phyloP scores from a whole-genome alignment of 371 early-diverging fungal species.

The Vairimorpha ceranae region DNA sequence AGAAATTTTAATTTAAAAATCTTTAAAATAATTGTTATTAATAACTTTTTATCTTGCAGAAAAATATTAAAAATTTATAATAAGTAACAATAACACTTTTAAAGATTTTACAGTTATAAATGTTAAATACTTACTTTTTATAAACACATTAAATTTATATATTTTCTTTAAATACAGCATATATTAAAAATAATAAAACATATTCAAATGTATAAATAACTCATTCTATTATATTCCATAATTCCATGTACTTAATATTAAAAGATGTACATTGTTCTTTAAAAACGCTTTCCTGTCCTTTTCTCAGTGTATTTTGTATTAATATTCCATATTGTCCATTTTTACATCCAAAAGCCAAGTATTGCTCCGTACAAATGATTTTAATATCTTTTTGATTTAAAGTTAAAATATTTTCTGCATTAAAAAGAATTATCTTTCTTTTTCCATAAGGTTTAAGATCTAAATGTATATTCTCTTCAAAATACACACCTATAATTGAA shows the following conservation, averaged over 20 bases:
- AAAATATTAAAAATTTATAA: too few species aligned
- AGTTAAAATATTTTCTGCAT: background rate
- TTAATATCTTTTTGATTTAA: background rate
- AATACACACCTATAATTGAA: slow-evolving; percentile 3
- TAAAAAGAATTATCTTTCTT: background rate
- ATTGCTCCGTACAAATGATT: slow-evolving; percentile 7
- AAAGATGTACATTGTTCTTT: background rate
- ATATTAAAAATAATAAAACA: too few species aligned
- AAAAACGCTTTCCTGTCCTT: background rate
- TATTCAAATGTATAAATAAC: too few species aligned
- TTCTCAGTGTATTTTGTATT: background rate
- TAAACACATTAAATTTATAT: too few species aligned
- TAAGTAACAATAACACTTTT: too few species aligned
- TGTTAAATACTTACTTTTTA: too few species aligned
- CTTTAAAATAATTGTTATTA: too few species aligned
- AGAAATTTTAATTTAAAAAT: too few species aligned
- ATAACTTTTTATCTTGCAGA: too few species aligned
- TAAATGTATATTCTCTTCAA: slow-evolving; percentile 5
- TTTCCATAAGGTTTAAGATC: background rate
- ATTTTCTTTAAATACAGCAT: too few species aligned
- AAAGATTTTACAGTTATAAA: too few species aligned
- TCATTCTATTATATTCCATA: slow-evolving; percentile 1
- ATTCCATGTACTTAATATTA: background rate
- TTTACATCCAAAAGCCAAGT: slow-evolving; percentile 22
- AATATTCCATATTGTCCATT: background rate